Base-by-base conservation (phyloP, 2,329 filamentous ascomycete genomes). In the Cephalotrichum gorgonifer region DNA sequence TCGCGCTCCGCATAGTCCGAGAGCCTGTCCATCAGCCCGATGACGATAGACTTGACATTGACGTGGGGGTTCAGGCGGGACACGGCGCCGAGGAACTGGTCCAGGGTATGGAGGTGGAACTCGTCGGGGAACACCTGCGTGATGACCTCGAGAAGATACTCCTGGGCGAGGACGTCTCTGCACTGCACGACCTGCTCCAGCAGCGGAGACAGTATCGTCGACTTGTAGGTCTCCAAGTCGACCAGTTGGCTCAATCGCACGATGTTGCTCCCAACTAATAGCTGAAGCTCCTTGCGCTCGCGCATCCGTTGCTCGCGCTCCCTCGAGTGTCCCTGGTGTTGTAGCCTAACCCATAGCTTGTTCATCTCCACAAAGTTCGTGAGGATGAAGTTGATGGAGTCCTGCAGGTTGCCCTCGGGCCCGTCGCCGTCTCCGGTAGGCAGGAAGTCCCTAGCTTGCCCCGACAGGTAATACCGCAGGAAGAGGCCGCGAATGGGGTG, bases 301-400 rank as follows among this genome's bases (percentile, higher is more conserved):
- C 93, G 89, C 51, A 89, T 95, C 58, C 93, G 78, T 69, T 94
- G 85, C 54, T 98, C 93, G 47, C 93, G 78, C 67, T 98, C 93
- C 59, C 91, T 79, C 35, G 93, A 98, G 63, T 96, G 93, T 25
- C 93, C 93, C 64, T 98, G 93, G 65, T 98, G 93, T 65, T 98
- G 93, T 61, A 97, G 72, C 41, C 93, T 84, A 54, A 98, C 93
- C 93, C 93, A 98, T 30, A 98, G 76, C 76, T 98, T 98, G 71
- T 98, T 98, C 93, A 98, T 98, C 70, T 98, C 93, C 57, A 98
- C 93, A 62, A 98, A 98, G 61, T 98, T 98, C 52, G 93, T 98
- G 61, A 98, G 72, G 49, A 97, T 85, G 63, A 98, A 98, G 71
- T 88, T 96, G 70, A 98, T 95, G 31, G 90, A 96, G 68, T 98